Percentiles rank a stretch among this genome's conserved stretches.
These are phyloP conservation scores for Cutaneotrichosporon sp. DNA, from an alignment of 1,284 basidiomycete species.

Conservation along the genomic window DNA sequence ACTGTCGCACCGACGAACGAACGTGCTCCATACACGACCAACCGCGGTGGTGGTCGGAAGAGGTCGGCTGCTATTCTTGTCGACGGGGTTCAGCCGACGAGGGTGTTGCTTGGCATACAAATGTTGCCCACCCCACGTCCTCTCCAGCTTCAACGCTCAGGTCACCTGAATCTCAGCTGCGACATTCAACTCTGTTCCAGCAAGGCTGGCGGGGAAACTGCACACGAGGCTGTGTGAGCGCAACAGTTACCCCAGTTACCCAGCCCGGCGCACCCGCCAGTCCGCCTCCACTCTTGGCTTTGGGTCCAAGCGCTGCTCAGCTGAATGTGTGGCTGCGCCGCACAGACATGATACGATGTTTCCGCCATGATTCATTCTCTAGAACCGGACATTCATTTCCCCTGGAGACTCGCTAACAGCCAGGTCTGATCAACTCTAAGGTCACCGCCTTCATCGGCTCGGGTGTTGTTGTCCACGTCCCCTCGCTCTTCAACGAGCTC, in stretches of 20 bases:
- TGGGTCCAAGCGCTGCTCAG: neutral
- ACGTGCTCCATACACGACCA: neutral
- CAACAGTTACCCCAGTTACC: neutral
- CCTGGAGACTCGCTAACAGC: constrained; percentile 5
- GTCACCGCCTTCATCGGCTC: constrained; percentile 88
- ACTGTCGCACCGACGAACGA: neutral
- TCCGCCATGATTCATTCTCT: neutral
- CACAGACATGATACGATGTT: neutral
- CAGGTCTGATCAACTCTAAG: constrained; percentile 84
- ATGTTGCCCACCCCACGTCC: no score
- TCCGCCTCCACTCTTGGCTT: neutral
- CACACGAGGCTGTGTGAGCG: neutral
- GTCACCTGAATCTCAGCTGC: no score
- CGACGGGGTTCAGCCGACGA: neutral
- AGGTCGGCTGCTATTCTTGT: neutral
- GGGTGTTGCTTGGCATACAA: neutral
- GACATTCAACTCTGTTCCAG: neutral
- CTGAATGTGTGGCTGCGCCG: neutral
- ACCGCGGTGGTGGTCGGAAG: neutral
- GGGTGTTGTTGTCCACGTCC: constrained; percentile 92
- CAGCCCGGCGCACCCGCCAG: neutral
- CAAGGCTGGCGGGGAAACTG: neutral
- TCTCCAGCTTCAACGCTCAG: no score
- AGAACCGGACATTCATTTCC: neutral
- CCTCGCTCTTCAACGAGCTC: constrained; percentile 91